Evolutionary conservation across 306 rosid genomes (phyloP).

Genomic region (Trichosanthes cucumerina): DNA sequence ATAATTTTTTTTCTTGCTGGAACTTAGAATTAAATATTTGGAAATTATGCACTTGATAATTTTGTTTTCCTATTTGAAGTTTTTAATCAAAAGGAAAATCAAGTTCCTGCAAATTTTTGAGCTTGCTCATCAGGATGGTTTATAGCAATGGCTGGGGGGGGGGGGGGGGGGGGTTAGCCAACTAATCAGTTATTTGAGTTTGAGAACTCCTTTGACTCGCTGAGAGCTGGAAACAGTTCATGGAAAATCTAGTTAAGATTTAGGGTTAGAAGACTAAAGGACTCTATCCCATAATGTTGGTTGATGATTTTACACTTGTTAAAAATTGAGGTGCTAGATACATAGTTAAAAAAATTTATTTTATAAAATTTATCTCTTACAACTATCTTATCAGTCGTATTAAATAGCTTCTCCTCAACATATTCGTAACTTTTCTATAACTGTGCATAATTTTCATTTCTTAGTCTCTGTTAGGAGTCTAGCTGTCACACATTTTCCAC

Average conservation of each 20-base stretch:
- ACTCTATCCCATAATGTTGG: too few species aligned
- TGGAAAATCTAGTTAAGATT: not conserved
- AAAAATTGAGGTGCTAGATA: too few species aligned
- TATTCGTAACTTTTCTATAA: too few species aligned
- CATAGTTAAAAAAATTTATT: too few species aligned
- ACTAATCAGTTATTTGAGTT: not conserved
- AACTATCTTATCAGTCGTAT: too few species aligned
- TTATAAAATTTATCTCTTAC: too few species aligned
- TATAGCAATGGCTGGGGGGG: not conserved
- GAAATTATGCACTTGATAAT: not conserved
- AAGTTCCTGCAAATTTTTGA: not conserved
- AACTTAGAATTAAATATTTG: not conserved
- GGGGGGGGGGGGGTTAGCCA: not conserved
- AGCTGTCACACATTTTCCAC: too few species aligned
- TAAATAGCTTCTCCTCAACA: too few species aligned
- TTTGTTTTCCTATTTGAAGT: not conserved
- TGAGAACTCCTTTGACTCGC: not conserved
- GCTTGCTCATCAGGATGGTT: not conserved
- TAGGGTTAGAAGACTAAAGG: not conserved
- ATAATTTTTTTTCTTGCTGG: not conserved
- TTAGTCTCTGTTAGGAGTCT: too few species aligned
- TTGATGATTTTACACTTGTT: too few species aligned
- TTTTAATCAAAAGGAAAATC: not conserved
- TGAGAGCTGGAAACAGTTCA: not conserved
- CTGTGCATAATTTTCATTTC: too few species aligned